Evolutionary conservation across 2,329 filamentous ascomycete genomes (phyloP).

Genomic region (Colletotrichum spaethianum): DNA sequence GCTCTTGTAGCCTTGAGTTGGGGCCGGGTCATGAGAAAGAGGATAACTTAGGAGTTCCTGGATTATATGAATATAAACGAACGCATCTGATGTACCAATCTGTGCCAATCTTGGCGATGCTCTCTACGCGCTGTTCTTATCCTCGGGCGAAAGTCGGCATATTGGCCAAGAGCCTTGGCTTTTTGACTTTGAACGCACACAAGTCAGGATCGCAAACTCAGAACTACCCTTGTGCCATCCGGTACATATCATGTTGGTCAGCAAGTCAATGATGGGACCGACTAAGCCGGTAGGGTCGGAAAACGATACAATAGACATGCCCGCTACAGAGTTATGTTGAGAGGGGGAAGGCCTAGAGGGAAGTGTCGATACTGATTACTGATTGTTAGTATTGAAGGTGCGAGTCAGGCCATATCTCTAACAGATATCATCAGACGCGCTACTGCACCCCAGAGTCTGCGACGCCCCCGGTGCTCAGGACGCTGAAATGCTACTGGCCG

Average conservation of each 20-base stretch:
- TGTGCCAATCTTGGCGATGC: neutral
- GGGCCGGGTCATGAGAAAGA: neutral
- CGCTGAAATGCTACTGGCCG: slow-evolving; percentile 11
- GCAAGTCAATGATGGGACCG: neutral
- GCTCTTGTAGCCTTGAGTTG: neutral
- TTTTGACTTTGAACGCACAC: slow-evolving; percentile 12
- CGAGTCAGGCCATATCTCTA: neutral
- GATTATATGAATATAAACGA: slow-evolving; percentile 4
- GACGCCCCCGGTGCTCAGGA: slow-evolving; percentile 11
- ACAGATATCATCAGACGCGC: slow-evolving; percentile 16
- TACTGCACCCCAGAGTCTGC: slow-evolving; percentile 37
- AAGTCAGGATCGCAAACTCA: neutral
- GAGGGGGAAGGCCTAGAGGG: neutral
- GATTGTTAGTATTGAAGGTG: neutral
- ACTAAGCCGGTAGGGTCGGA: slow-evolving; percentile 6
- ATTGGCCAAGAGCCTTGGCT: neutral
- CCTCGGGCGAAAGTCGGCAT: slow-evolving; percentile 17
- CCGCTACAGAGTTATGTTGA: neutral
- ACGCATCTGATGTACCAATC: neutral
- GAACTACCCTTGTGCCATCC: slow-evolving; percentile 20
- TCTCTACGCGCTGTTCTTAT: too few species aligned
- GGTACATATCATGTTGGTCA: neutral
- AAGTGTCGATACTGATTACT: neutral
- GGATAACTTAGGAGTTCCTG: too few species aligned
- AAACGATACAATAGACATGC: slow-evolving; percentile 6